These are phyloP conservation scores for Lactarius evosmus DNA, from an alignment of 768 basidiomycete species.

Conservation along the genomic window DNA sequence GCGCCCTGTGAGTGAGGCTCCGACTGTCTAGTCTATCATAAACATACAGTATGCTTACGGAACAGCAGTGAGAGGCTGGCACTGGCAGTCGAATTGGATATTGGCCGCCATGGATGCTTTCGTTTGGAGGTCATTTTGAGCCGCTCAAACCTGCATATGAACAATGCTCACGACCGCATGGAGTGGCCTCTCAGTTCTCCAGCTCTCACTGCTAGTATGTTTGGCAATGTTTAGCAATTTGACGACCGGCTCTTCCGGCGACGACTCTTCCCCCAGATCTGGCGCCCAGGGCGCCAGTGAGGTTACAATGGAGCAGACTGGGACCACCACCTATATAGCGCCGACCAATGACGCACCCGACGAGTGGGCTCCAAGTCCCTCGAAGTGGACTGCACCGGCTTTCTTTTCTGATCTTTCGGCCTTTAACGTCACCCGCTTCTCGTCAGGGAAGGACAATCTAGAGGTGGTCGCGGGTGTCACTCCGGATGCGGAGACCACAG, in stretches of 20 bases:
- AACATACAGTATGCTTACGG: not conserved
- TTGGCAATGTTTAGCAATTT: not conserved
- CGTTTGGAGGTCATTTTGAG: not conserved
- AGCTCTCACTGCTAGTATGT: not conserved
- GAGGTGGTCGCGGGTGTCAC: constrained; percentile 23
- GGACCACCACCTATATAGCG: not conserved
- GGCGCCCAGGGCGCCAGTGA: not conserved
- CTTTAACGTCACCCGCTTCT: constrained; percentile 24
- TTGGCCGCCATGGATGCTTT: not conserved
- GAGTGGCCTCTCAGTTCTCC: not conserved
- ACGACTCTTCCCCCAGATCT: not conserved
- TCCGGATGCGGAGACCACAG: not conserved
- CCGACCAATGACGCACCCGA: not conserved
- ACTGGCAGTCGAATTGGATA: not conserved
- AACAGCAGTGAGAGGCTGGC: not conserved
- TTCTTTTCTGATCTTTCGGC: constrained; percentile 17
- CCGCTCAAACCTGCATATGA: not conserved
- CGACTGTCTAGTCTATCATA: too few species aligned
- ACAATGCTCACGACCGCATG: not conserved
- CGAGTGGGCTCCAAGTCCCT: not conserved
- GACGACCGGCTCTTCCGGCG: not conserved
- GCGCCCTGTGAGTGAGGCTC: too few species aligned
- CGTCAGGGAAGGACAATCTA: constrained; percentile 21
- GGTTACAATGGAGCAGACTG: not conserved
- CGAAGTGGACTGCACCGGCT: constrained; percentile 17